These are phyloP conservation scores for Aphanomyces invadans DNA, from an alignment of 352 stramenopile species.

Conservation along the genomic window DNA sequence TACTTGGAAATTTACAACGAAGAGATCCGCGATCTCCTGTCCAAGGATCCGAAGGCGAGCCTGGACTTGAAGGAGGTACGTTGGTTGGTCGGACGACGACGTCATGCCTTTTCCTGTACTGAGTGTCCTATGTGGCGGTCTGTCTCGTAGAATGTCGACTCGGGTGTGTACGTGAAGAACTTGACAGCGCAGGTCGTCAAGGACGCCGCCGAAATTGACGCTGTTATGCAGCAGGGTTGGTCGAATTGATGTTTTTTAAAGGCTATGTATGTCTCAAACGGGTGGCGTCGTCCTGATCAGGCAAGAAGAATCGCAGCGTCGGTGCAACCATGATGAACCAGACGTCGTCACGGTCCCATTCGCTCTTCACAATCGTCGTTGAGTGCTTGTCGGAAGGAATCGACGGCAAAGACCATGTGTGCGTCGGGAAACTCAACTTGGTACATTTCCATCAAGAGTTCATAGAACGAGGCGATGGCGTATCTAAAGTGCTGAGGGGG, in stretches of 20 bases:
- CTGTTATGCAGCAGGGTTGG: slow-evolving; percentile 82
- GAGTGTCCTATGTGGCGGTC: not conserved
- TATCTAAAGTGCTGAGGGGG: not conserved
- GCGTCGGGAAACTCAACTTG: slow-evolving; percentile 93
- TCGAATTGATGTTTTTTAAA: too few species aligned
- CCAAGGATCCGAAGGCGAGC: slow-evolving; percentile 72
- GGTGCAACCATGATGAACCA: slow-evolving; percentile 94
- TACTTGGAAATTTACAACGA: slow-evolving; percentile 99
- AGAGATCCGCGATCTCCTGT: slow-evolving; percentile 93
- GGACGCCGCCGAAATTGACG: slow-evolving; percentile 84
- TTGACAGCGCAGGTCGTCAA: slow-evolving; percentile 80
- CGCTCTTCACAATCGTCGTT: slow-evolving; percentile 95
- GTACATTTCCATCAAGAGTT: too few species aligned
- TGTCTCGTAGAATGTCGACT: slow-evolving; percentile 58
- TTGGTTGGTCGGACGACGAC: not conserved
- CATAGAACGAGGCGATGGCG: too few species aligned
- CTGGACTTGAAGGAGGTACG: slow-evolving; percentile 88
- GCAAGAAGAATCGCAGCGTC: slow-evolving; percentile 90
- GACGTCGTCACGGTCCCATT: slow-evolving; percentile 91
- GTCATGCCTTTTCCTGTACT: too few species aligned
- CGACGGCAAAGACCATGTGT: slow-evolving; percentile 84
- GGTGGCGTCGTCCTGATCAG: slow-evolving; percentile 26
- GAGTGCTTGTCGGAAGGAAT: slow-evolving; percentile 68
- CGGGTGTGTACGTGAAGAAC: slow-evolving; percentile 95
- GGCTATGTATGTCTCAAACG: too few species aligned